phyloP scores from a whole-genome alignment of 495 filamentous ascomycete genomes.

The Chaetomidium leptoderma region DNA sequence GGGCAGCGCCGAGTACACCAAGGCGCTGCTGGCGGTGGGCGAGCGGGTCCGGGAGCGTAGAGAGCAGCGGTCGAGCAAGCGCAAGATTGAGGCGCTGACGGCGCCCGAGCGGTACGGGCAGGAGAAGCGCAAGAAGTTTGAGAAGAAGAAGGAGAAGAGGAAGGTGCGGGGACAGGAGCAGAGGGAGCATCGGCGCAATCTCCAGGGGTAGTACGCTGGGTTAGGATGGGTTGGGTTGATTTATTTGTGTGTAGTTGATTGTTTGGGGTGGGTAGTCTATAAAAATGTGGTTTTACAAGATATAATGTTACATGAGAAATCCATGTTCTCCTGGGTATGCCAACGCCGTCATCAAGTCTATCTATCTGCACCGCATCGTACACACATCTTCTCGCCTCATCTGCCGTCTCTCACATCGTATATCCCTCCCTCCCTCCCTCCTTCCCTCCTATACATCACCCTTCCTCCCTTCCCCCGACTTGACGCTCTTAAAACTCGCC shows the following conservation, averaged over 20 bases:
- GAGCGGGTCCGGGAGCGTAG: constrained; percentile 64
- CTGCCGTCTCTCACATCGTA: background rate
- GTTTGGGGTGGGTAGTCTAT: constrained; percentile 2
- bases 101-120: constrained; percentile 72
- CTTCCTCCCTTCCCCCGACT: background rate
- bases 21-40: constrained; percentile 61
- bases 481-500: constrained; percentile 28
- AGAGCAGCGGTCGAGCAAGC: constrained; percentile 69
- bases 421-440: background rate
- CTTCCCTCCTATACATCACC: background rate
- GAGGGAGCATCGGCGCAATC: constrained; percentile 54
- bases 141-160: constrained; percentile 76
- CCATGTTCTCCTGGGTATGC: constrained; percentile 12
- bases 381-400: background rate
- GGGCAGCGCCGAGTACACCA: constrained; percentile 73
- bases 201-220: constrained; percentile 7
- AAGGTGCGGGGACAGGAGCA: constrained; percentile 70
- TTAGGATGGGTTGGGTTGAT: background rate
- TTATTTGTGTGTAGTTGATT: background rate
- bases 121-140: constrained; percentile 80
- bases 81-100: constrained; percentile 77
- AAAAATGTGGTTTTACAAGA: constrained; percentile 6
- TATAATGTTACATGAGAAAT: constrained; percentile 12
- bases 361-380: constrained; percentile 4
- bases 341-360: constrained; percentile 11